Percentiles rank a stretch among this genome's conserved stretches.
Conservation (phyloP, 371 early-diverging fungal species). For the Smittium culicis region DNA sequence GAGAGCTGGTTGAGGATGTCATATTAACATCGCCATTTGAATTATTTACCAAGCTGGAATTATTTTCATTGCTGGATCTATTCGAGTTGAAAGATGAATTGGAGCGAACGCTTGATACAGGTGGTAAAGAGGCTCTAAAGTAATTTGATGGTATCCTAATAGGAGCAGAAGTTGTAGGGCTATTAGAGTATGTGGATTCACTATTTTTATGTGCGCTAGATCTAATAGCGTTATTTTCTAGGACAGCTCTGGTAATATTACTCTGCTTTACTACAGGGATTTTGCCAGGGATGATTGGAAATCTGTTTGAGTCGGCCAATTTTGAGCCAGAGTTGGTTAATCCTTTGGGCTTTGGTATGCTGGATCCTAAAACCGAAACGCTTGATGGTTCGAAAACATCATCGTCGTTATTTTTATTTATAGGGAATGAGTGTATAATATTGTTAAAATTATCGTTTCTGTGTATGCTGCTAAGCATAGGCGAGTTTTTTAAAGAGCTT, state of each 20-base stretch:
- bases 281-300: not conserved
- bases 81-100: not conserved
- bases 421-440: too few species aligned
- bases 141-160: not conserved
- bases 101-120: not conserved
- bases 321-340: not conserved
- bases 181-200: not conserved
- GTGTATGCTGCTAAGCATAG: not conserved
- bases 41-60: not conserved
- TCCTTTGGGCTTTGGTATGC: constrained; percentile 15
- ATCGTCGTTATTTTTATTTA: not conserved
- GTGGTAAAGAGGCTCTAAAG: not conserved
- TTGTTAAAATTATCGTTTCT: not conserved
- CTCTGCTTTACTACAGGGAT: not conserved
- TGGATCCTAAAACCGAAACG: constrained; percentile 27
- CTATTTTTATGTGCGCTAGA: not conserved
- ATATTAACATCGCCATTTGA: not conserved
- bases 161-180: not conserved
- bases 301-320: not conserved
- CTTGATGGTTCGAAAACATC: constrained; percentile 14
- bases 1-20: not conserved
- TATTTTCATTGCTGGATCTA: not conserved
- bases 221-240: not conserved
- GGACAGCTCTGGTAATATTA: not conserved
- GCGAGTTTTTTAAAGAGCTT: not conserved